Conservation (phyloP, 1,284 basidiomycete species). For the Naganishia cerealis region DNA sequence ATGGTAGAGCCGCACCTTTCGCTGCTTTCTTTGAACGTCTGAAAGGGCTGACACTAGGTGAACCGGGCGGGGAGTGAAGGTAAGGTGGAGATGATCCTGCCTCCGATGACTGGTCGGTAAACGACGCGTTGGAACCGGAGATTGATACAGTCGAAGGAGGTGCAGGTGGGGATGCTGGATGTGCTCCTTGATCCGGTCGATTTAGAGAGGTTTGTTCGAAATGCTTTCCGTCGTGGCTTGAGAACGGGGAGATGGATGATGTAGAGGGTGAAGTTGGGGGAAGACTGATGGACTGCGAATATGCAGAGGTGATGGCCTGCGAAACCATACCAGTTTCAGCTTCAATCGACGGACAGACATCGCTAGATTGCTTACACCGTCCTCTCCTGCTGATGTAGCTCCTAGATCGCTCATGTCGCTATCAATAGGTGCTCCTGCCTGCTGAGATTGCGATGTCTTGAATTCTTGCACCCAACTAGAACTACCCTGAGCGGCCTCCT, state of each 20-base stretch:
- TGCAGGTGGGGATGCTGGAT: slow-evolving; percentile 37
- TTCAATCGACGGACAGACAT: background rate
- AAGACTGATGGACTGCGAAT: slow-evolving; percentile 49
- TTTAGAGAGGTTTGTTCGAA: slow-evolving; percentile 40
- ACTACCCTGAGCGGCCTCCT: background rate
- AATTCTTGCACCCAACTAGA: slow-evolving; percentile 27
- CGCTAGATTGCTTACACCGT: slow-evolving; percentile 31
- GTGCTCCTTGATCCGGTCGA: slow-evolving; percentile 31
- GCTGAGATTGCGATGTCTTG: background rate
- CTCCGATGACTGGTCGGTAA: slow-evolving; percentile 20
- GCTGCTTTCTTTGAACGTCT: background rate
- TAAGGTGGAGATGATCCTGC: slow-evolving; percentile 27
- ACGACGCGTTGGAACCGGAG: slow-evolving; percentile 7
- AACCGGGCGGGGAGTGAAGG: slow-evolving; percentile 28
- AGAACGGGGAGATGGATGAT: slow-evolving; percentile 37
- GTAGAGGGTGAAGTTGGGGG: slow-evolving; percentile 42
- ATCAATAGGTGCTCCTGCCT: background rate
- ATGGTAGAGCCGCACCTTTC: background rate
- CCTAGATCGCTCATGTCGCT: slow-evolving; percentile 30
- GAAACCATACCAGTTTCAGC: background rate
- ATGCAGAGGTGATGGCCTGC: slow-evolving; percentile 44
- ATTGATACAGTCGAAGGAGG: slow-evolving; percentile 16
- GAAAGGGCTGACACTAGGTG: slow-evolving; percentile 23
- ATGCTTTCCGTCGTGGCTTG: slow-evolving; percentile 35
- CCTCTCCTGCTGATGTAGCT: slow-evolving; percentile 42